These are phyloP conservation scores for Penicillium brevicompactum DNA, from an alignment of 2,329 filamentous ascomycete genomes.

Conservation along the genomic window DNA sequence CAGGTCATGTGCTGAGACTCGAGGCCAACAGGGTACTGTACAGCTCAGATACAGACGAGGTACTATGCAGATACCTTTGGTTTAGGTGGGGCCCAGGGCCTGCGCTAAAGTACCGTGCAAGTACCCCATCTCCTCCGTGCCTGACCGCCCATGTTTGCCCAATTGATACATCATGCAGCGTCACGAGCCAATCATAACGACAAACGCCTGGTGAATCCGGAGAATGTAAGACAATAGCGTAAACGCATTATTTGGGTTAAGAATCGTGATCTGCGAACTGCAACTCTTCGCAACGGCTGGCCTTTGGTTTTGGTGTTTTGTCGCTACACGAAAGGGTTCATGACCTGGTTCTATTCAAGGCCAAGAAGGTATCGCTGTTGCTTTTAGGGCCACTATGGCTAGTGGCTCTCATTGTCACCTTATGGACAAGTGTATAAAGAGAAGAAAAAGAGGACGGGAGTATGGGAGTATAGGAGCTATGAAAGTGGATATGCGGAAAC, in stretches of 20 bases:
- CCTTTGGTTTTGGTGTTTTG: no score
- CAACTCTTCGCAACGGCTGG: constrained; percentile 3
- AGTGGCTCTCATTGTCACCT: no score
- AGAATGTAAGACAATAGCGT: neutral
- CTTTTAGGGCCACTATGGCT: no score
- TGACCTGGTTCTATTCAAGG: no score
- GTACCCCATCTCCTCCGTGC: constrained; percentile 13
- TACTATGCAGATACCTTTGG: neutral
- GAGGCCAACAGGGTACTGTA: constrained; percentile 6
- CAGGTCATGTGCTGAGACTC: constrained; percentile 17
- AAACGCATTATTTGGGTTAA: neutral
- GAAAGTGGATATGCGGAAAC: no score
- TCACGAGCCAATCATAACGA: constrained; percentile 12
- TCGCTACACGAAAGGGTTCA: no score
- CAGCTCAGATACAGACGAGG: constrained; percentile 1
- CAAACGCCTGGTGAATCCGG: neutral
- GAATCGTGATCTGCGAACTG: neutral
- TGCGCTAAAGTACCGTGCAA: neutral
- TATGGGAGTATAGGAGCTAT: no score
- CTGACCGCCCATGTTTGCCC: constrained; percentile 29
- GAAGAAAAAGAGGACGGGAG: no score
- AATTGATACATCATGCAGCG: constrained; percentile 16
- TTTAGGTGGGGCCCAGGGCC: neutral
- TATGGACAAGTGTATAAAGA: no score
- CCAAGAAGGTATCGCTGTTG: no score